A percentile compares a stretch with the other conserved stretches of the same genome.
Evolutionary conservation across 2,329 filamentous ascomycete species (phyloP).

Genomic region (Aspergillus awamori): DNA sequence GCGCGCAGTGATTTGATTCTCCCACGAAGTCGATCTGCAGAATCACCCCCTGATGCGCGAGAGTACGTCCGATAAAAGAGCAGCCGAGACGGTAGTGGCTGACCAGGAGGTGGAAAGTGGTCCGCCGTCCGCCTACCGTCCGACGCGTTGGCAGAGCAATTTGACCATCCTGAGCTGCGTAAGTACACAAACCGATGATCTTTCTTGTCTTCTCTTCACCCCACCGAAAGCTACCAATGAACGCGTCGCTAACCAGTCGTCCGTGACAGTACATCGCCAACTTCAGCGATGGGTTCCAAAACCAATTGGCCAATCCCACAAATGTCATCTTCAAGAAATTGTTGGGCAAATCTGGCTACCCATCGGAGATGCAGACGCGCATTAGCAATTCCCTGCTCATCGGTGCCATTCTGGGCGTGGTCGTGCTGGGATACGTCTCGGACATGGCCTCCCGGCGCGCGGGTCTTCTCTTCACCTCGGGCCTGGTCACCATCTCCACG

Average conservation of each 20-base stretch:
- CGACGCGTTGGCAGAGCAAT: slow-evolving; percentile 31
- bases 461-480: slow-evolving; percentile 34
- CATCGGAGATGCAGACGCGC: slow-evolving; percentile 34
- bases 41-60: background rate
- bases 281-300: slow-evolving; percentile 38
- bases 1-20: background rate
- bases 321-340: slow-evolving; percentile 37
- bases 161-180: slow-evolving; percentile 36
- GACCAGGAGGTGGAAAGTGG: background rate
- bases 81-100: background rate
- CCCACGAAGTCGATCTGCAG: background rate
- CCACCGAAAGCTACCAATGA: background rate
- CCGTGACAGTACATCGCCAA: slow-evolving; percentile 33
- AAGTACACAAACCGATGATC: background rate
- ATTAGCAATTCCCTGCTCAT: slow-evolving; percentile 36
- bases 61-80: background rate
- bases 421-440: slow-evolving; percentile 32
- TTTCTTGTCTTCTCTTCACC: background rate
- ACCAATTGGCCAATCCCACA: slow-evolving; percentile 35
- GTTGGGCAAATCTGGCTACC: slow-evolving; percentile 26
- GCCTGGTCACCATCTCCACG: slow-evolving; percentile 31
- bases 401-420: slow-evolving; percentile 33
- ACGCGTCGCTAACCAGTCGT: background rate
- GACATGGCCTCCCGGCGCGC: slow-evolving; percentile 34
- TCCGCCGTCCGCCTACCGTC: slow-evolving; percentile 18